These are phyloP conservation scores for Kwoniella botswanensis DNA, from an alignment of 768 basidiomycete genomes.

Conservation along the genomic window DNA sequence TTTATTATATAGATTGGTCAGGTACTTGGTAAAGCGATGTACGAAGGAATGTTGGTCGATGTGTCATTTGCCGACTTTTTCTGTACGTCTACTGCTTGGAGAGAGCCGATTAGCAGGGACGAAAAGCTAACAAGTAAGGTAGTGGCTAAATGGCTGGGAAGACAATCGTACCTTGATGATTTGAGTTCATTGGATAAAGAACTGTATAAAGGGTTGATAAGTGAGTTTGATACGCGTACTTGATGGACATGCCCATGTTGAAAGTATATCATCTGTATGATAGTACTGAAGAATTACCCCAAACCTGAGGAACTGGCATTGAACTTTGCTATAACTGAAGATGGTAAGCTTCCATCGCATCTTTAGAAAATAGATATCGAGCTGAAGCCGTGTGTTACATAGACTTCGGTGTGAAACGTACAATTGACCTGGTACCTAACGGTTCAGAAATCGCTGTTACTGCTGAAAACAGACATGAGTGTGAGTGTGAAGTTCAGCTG, in stretches of 20 bases:
- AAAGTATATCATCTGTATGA: slow-evolving; percentile 3
- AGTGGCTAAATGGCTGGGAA: slow-evolving; percentile 79
- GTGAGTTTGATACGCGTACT: slow-evolving; percentile 26
- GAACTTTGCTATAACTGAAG: slow-evolving; percentile 84
- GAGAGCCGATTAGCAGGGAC: too few relatives aligned
- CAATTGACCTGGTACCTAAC: slow-evolving; percentile 77
- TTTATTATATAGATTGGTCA: slow-evolving; percentile 67
- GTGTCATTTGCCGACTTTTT: slow-evolving; percentile 96
- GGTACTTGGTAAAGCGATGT: slow-evolving; percentile 93
- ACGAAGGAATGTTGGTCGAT: slow-evolving; percentile 92
- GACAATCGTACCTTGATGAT: slow-evolving; percentile 90
- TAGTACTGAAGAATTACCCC: slow-evolving; percentile 82
- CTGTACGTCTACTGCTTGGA: slow-evolving; percentile 60
- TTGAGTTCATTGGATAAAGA: slow-evolving; percentile 88
- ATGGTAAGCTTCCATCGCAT: slow-evolving; percentile 65
- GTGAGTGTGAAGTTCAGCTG: slow-evolving; percentile 32
- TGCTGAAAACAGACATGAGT: slow-evolving; percentile 77
- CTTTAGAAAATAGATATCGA: slow-evolving; percentile 1
- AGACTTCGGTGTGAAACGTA: slow-evolving; percentile 80
- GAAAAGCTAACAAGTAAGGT: slow-evolving; percentile 3
- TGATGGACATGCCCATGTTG: background rate
- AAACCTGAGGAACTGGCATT: slow-evolving; percentile 85
- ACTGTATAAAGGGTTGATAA: slow-evolving; percentile 87
- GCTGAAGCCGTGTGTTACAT: background rate
- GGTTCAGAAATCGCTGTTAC: slow-evolving; percentile 85